Evolutionary conservation across 2,329 filamentous ascomycete genomes (phyloP).

Genomic region (Cladorrhinum sp.): DNA sequence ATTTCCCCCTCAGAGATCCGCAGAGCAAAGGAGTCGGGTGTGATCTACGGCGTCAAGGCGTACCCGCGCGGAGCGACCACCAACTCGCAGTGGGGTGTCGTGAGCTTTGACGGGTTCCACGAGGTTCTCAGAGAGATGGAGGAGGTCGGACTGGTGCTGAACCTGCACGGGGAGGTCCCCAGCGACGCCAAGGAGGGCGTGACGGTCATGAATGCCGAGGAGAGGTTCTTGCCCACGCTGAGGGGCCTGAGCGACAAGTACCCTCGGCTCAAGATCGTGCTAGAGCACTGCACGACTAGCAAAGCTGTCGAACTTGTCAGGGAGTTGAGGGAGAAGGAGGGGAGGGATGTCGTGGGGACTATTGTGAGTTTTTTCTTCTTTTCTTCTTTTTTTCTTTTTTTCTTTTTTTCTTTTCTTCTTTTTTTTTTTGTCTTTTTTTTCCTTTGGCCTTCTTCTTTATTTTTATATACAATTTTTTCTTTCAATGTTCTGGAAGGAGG

Average conservation of each 20-base stretch:
- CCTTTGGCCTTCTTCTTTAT: no score
- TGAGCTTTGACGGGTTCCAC: constrained; percentile 68
- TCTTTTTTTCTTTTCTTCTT: neutral
- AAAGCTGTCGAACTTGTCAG: constrained; percentile 77
- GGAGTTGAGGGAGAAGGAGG: constrained; percentile 73
- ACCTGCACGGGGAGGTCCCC: constrained; percentile 87
- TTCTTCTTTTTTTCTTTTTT: neutral
- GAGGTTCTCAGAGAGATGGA: constrained; percentile 90
- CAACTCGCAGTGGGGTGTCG: constrained; percentile 66
- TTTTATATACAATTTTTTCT: no score
- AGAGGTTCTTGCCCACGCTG: constrained; percentile 77
- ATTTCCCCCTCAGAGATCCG: constrained; percentile 48
- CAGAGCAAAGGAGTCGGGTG: constrained; percentile 68
- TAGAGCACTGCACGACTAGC: constrained; percentile 86
- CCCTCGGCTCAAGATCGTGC: constrained; percentile 65
- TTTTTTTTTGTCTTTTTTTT: neutral
- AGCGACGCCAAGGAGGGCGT: constrained; percentile 27
- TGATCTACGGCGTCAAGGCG: constrained; percentile 54
- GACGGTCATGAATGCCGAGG: constrained; percentile 66
- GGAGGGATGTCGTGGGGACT: constrained; percentile 71
- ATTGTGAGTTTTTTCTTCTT: constrained; percentile 42
- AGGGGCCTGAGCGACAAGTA: constrained; percentile 70
- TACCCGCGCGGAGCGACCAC: constrained; percentile 54
- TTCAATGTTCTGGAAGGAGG: no score
- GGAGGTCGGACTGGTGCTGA: constrained; percentile 64